Conservation (phyloP, 805 yeast species). For the Teunomyces atbi region DNA sequence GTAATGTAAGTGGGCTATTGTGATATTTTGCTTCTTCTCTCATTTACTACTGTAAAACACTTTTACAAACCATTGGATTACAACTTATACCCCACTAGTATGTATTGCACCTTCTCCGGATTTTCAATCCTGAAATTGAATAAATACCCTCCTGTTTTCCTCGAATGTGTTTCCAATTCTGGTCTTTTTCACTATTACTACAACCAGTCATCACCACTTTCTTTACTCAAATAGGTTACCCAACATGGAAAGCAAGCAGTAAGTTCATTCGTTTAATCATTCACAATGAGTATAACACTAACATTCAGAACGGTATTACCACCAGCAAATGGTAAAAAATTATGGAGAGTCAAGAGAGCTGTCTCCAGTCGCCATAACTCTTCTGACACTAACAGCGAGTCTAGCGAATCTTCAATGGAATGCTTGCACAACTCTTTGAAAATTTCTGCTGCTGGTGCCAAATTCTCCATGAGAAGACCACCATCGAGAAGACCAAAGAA, state of each 20-base stretch:
- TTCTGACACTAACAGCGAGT: constrained; percentile 8
- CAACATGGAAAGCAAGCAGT: constrained; percentile 4
- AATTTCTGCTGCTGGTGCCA: constrained; percentile 39
- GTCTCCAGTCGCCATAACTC: constrained; percentile 11
- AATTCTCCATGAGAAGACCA: constrained; percentile 34
- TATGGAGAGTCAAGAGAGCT: constrained; percentile 42
- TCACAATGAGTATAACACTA: not conserved
- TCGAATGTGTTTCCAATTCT: not conserved
- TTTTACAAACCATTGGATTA: not conserved
- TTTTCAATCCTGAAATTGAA: constrained; percentile 1
- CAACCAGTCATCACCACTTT: constrained; percentile 2
- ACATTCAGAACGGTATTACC: constrained; percentile 20
- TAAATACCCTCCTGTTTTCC: constrained; percentile 5
- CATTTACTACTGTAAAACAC: not conserved
- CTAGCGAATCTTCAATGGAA: constrained; percentile 23
- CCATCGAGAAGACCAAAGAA: constrained; percentile 44
- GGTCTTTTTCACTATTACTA: constrained; percentile 3
- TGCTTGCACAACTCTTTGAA: constrained; percentile 44
- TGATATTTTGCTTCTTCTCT: not conserved
- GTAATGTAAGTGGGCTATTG: not conserved
- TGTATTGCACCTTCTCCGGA: not conserved
- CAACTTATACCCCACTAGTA: constrained; percentile 1
- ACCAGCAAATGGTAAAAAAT: constrained; percentile 45
- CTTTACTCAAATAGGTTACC: constrained; percentile 2
- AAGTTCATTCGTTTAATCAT: not conserved